phyloP scores from a whole-genome alignment of 371 early-diverging fungal genomes.

The Mortierella sp. region DNA sequence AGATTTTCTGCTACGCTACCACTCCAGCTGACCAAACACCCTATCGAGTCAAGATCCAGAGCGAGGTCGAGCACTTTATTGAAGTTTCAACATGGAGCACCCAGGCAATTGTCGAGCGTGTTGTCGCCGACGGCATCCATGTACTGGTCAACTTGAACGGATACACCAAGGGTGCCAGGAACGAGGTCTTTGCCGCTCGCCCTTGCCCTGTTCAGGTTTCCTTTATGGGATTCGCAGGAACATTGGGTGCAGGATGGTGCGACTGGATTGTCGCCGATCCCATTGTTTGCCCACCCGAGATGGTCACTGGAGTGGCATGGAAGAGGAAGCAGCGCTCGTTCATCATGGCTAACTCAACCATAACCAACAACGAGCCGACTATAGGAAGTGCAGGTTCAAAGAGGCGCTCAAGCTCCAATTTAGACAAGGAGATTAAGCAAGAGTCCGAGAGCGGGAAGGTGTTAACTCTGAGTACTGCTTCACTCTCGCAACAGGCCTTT shows the following conservation, averaged over 20 bases:
- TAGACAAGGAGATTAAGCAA: slow-evolving; percentile 16
- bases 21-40: slow-evolving; percentile 83
- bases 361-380: not conserved
- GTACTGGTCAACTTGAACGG: slow-evolving; percentile 93
- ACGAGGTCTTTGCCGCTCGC: slow-evolving; percentile 94
- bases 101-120: slow-evolving; percentile 82
- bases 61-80: slow-evolving; percentile 81
- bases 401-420: slow-evolving; percentile 19
- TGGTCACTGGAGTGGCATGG: slow-evolving; percentile 81
- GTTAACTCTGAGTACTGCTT: not conserved
- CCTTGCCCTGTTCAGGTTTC: slow-evolving; percentile 91
- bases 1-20: slow-evolving; percentile 87
- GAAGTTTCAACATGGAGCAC: slow-evolving; percentile 84
- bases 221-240: slow-evolving; percentile 95
- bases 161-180: slow-evolving; percentile 94
- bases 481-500: slow-evolving; percentile 15
- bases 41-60: slow-evolving; percentile 87
- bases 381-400: slow-evolving; percentile 1
- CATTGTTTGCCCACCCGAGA: slow-evolving; percentile 88
- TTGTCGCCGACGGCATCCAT: slow-evolving; percentile 85
- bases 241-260: slow-evolving; percentile 91
- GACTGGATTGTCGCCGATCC: slow-evolving; percentile 94
- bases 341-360: slow-evolving; percentile 10
- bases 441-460: slow-evolving; percentile 13
- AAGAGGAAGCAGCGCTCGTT: slow-evolving; percentile 55